A percentile compares a stretch with the other conserved stretches of the same genome.
Evolutionary conservation across 306 rosid species (phyloP).

Genomic region (Fragaria iinumae): DNA sequence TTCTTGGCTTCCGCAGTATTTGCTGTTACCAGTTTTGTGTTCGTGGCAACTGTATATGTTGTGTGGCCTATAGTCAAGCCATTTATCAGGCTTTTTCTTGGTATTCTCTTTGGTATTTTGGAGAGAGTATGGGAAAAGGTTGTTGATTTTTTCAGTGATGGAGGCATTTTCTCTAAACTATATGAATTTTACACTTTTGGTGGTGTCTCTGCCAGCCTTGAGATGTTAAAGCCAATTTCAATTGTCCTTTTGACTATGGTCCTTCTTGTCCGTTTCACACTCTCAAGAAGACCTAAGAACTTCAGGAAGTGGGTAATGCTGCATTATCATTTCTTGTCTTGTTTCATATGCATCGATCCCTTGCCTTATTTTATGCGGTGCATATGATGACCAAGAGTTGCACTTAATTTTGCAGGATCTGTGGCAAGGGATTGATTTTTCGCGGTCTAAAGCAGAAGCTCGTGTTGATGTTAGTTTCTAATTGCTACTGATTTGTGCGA

Average conservation of each 20-base stretch:
- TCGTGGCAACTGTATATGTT: conserved; percentile 53
- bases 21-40: conserved; percentile 72
- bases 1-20: conserved; percentile 83
- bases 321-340: conserved; percentile 18
- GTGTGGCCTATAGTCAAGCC: conserved; percentile 83
- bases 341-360: conserved; percentile 7
- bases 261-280: conserved; percentile 93
- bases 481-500: conserved; percentile 24
- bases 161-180: conserved; percentile 65
- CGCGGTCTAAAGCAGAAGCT: conserved; percentile 97
- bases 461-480: conserved; percentile 86
- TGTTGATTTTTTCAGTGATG: conserved; percentile 58
- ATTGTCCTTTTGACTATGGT: conserved; percentile 82
- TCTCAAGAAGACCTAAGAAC: conserved; percentile 96
- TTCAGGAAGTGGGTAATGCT: conserved; percentile 92
- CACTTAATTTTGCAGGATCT: conserved; percentile 63
- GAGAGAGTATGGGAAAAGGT: conserved; percentile 74
- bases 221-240: conserved; percentile 52
- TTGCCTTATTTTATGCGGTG: conserved; percentile 19
- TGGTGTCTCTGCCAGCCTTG: conserved; percentile 69
- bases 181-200: conserved; percentile 65
- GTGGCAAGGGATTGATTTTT: conserved; percentile 99
- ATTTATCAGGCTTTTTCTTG: conserved; percentile 56
- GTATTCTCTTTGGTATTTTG: conserved; percentile 49
- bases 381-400: conserved; percentile 29